phyloP scores from a whole-genome alignment of 306 rosid genomes.

The Lablab purpureus region DNA sequence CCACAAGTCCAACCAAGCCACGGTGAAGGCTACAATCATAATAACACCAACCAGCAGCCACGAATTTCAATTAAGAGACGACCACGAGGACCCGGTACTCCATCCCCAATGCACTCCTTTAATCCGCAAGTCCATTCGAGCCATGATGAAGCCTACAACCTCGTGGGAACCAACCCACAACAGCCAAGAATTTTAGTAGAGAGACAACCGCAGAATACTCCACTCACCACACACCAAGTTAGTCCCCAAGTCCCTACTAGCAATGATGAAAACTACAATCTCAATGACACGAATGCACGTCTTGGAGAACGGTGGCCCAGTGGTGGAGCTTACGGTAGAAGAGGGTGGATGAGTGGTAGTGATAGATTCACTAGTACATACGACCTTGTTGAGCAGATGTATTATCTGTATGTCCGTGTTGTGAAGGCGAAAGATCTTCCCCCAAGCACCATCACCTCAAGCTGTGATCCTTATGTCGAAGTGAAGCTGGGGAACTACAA shows the following conservation, averaged over 20 bases:
- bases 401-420: slow-evolving; percentile 73
- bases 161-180: slow-evolving; percentile 64
- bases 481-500: slow-evolving; percentile 86
- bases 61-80: slow-evolving; percentile 57
- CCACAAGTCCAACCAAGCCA: slow-evolving; percentile 45
- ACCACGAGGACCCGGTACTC: slow-evolving; percentile 50
- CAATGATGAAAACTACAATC: slow-evolving; percentile 53
- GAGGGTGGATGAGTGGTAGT: slow-evolving; percentile 65
- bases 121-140: slow-evolving; percentile 51
- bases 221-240: slow-evolving; percentile 53
- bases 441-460: slow-evolving; percentile 66
- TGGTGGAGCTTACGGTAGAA: slow-evolving; percentile 48
- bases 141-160: slow-evolving; percentile 57
- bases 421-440: slow-evolving; percentile 83
- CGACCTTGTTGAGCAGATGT: slow-evolving; percentile 88
- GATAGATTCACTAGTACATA: slow-evolving; percentile 69
- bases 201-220: slow-evolving; percentile 55
- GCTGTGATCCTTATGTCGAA: slow-evolving; percentile 84
- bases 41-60: slow-evolving; percentile 63
- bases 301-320: slow-evolving; percentile 70
- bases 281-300: slow-evolving; percentile 63
- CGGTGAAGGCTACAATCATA: slow-evolving; percentile 55
- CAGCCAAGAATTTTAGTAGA: slow-evolving; percentile 62
- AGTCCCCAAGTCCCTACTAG: slow-evolving; percentile 40
- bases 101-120: slow-evolving; percentile 40